Conservation (phyloP, 1,139 yeast species). For the Geotrichum citri-aurantii region DNA sequence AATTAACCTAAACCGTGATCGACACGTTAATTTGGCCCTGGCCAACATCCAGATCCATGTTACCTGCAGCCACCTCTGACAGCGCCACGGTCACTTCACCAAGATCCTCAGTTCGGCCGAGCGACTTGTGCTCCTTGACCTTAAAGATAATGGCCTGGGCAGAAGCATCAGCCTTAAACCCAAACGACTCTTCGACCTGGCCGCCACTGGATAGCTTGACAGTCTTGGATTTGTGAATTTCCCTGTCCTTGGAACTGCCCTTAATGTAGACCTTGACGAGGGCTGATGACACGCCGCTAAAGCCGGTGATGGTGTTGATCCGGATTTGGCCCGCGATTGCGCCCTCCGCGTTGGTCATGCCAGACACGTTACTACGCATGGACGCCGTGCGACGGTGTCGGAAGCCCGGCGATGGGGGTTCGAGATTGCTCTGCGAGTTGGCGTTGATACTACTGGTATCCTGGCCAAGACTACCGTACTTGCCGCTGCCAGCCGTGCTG, state of each 20-base stretch:
- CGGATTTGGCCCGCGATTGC: conserved; percentile 28
- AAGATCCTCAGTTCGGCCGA: conserved; percentile 64
- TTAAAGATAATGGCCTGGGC: conserved; percentile 54
- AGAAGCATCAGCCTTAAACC: conserved; percentile 56
- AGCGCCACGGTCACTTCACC: conserved; percentile 45
- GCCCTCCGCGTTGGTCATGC: conserved; percentile 18
- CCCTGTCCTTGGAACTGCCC: conserved; percentile 40
- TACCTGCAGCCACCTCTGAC: conserved; percentile 27
- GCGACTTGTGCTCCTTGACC: conserved; percentile 62
- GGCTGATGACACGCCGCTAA: conserved; percentile 27
- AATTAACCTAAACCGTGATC: background rate
- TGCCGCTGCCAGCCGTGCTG: conserved; percentile 1
- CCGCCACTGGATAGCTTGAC: conserved; percentile 48
- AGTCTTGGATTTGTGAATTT: conserved; percentile 59
- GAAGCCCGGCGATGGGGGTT: conserved; percentile 3
- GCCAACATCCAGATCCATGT: conserved; percentile 27
- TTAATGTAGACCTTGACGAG: conserved; percentile 32
- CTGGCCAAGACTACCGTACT: conserved; percentile 26
- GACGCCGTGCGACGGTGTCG: conserved; percentile 16
- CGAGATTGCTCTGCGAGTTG: conserved; percentile 13
- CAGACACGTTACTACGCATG: conserved; percentile 22
- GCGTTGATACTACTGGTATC: conserved; percentile 19
- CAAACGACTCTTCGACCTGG: conserved; percentile 57
- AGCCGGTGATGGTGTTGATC: conserved; percentile 30
- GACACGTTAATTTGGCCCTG: conserved; percentile 23